Conservation (phyloP, 768 basidiomycete species). For the Neoboletus brunneissimus region DNA sequence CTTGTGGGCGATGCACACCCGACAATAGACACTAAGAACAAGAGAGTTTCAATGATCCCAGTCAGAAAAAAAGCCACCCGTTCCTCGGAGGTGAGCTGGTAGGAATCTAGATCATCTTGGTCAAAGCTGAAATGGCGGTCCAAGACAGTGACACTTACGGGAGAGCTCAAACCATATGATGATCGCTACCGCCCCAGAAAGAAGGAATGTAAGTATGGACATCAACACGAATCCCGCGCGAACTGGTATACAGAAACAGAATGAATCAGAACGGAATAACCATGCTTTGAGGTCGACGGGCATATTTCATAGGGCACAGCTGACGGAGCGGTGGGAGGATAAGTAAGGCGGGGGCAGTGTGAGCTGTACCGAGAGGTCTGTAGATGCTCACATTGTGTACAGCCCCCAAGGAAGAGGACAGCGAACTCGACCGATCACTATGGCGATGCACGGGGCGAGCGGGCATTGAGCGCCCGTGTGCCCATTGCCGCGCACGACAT, state of each 20-base stretch:
- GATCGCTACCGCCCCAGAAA: slow-evolving; percentile 52
- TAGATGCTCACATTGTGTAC: slow-evolving; percentile 1
- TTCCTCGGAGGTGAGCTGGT: slow-evolving; percentile 31
- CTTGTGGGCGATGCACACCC: slow-evolving; percentile 41
- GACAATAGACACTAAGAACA: slow-evolving; percentile 52
- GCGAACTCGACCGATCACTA: slow-evolving; percentile 3
- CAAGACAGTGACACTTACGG: slow-evolving; percentile 38
- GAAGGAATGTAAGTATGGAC: slow-evolving; percentile 50
- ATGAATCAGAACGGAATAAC: slow-evolving; percentile 50
- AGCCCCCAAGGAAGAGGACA: background rate
- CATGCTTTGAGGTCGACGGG: slow-evolving; percentile 42
- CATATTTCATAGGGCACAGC: slow-evolving; percentile 30
- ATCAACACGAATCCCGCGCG: slow-evolving; percentile 57
- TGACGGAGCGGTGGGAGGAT: background rate
- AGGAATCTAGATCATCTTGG: slow-evolving; percentile 29
- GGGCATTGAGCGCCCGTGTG: background rate
- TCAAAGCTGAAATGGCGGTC: background rate
- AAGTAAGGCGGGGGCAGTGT: background rate
- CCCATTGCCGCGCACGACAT: slow-evolving; percentile 1
- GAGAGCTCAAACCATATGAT: slow-evolving; percentile 61
- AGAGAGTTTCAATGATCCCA: slow-evolving; percentile 51
- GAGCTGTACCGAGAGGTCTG: background rate
- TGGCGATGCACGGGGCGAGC: slow-evolving; percentile 8
- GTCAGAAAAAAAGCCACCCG: slow-evolving; percentile 45
- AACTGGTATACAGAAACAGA: slow-evolving; percentile 64